Evolutionary conservation across 2,329 filamentous ascomycete species (phyloP).

Genomic region (Penicillium freii): DNA sequence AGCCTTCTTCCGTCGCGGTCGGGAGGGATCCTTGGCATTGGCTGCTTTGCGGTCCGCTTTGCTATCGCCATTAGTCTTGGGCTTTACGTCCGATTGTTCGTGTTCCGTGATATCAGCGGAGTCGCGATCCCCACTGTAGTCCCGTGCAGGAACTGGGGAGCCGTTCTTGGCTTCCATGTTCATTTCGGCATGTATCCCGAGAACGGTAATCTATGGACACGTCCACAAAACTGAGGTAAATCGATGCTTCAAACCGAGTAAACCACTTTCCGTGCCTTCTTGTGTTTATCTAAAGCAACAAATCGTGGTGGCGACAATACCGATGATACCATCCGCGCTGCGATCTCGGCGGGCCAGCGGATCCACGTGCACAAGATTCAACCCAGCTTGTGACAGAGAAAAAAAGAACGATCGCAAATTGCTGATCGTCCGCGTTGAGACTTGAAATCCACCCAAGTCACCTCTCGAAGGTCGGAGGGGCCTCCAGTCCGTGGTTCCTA

Average conservation of each 20-base stretch:
- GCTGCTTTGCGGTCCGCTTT: slow-evolving; percentile 59
- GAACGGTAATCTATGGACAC: slow-evolving; percentile 1
- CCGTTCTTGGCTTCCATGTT: slow-evolving; percentile 37
- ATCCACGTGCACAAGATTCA: slow-evolving; percentile 18
- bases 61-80: slow-evolving; percentile 49
- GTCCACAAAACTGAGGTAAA: background rate
- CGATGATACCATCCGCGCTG: slow-evolving; percentile 19
- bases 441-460: slow-evolving; percentile 1
- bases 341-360: slow-evolving; percentile 16
- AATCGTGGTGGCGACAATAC: slow-evolving; percentile 15
- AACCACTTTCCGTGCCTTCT: slow-evolving; percentile 1
- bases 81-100: slow-evolving; percentile 42
- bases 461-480: background rate
- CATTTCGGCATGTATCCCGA: slow-evolving; percentile 33
- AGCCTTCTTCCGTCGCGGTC: slow-evolving; percentile 92
- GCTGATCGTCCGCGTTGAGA: background rate
- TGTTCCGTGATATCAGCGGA: slow-evolving; percentile 38
- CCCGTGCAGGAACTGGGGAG: slow-evolving; percentile 36
- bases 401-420: slow-evolving; percentile 12
- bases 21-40: slow-evolving; percentile 80
- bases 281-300: slow-evolving; percentile 14
- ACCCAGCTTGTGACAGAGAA: background rate
- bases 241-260: slow-evolving; percentile 3
- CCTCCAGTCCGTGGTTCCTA: slow-evolving; percentile 10
- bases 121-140: slow-evolving; percentile 41